These are phyloP conservation scores for Barnettozyma populi DNA, from an alignment of 805 yeast genomes.

Conservation along the genomic window DNA sequence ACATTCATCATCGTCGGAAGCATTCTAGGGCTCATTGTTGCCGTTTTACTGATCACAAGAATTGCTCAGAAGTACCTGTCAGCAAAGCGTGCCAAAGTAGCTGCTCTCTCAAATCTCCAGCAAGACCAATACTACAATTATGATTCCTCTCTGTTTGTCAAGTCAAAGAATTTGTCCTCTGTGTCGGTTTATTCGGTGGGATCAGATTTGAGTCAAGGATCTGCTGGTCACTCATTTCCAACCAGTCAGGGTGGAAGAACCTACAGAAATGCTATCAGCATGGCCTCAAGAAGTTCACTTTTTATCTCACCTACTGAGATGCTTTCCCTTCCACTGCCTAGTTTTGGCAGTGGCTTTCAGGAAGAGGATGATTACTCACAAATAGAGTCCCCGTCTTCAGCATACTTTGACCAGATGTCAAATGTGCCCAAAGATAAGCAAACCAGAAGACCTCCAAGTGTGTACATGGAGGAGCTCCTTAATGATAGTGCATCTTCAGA, in stretches of 20 bases:
- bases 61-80: conserved; percentile 23
- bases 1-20: conserved; percentile 76
- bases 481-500: conserved; percentile 20
- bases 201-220: conserved; percentile 25
- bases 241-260: conserved; percentile 18
- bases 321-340: conserved; percentile 20
- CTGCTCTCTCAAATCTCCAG: conserved; percentile 2
- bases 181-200: conserved; percentile 28
- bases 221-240: conserved; percentile 14
- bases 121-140: conserved; percentile 16
- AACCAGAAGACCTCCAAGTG: conserved; percentile 44
- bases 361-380: conserved; percentile 15
- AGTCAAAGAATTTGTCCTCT: conserved; percentile 19
- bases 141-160: conserved; percentile 19
- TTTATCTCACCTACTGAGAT: conserved; percentile 48
- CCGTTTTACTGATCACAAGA: conserved; percentile 22
- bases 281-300: conserved; percentile 37
- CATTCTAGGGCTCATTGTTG: conserved; percentile 44
- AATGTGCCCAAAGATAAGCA: conserved; percentile 5
- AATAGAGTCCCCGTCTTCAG: conserved; percentile 21
- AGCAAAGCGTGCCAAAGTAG: conserved; percentile 25
- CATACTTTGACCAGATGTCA: conserved; percentile 8
- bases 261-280: conserved; percentile 21
- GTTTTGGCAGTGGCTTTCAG: conserved; percentile 7
- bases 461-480: conserved; percentile 40